Evolutionary conservation across 805 yeast genomes (phyloP).

Genomic region (Sugiyamaella marilandica): DNA sequence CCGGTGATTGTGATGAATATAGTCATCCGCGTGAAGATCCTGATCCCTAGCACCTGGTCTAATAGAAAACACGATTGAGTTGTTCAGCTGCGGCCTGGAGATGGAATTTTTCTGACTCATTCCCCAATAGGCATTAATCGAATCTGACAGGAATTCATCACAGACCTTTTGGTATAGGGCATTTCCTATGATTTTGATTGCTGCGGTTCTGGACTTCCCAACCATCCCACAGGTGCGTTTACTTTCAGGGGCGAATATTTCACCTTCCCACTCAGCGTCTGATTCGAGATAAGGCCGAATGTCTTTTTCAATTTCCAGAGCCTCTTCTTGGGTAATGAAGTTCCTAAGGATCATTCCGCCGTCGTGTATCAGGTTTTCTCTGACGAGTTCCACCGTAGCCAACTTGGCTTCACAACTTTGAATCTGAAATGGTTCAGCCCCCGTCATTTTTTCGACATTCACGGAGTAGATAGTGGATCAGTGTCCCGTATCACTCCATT

Average conservation of each 20-base stretch:
- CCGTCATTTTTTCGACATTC: neutral
- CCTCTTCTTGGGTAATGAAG: constrained; percentile 7
- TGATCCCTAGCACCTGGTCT: constrained; percentile 30
- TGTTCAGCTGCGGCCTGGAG: constrained; percentile 5
- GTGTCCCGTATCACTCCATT: no score
- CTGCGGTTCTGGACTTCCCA: constrained; percentile 3
- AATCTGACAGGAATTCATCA: neutral
- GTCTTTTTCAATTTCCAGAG: constrained; percentile 3
- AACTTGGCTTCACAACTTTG: neutral
- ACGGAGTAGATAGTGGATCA: no score
- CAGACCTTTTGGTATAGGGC: neutral
- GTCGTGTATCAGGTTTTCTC: neutral
- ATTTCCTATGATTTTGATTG: neutral
- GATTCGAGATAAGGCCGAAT: constrained; percentile 6
- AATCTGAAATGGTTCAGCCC: neutral
- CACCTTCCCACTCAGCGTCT: constrained; percentile 8
- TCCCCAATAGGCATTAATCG: neutral
- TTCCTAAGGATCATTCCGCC: constrained; percentile 8
- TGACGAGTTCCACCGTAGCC: neutral
- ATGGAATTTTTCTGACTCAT: neutral
- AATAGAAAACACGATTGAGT: constrained; percentile 24
- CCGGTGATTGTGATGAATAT: constrained; percentile 26
- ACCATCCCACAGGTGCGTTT: constrained; percentile 3
- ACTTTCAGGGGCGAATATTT: constrained; percentile 6
- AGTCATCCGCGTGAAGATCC: constrained; percentile 28